A percentile compares a stretch with the other conserved stretches of the same genome.
These are phyloP conservation scores for Rubia tinctorum DNA, from an alignment of 305 asterid species.

Conservation along the genomic window DNA sequence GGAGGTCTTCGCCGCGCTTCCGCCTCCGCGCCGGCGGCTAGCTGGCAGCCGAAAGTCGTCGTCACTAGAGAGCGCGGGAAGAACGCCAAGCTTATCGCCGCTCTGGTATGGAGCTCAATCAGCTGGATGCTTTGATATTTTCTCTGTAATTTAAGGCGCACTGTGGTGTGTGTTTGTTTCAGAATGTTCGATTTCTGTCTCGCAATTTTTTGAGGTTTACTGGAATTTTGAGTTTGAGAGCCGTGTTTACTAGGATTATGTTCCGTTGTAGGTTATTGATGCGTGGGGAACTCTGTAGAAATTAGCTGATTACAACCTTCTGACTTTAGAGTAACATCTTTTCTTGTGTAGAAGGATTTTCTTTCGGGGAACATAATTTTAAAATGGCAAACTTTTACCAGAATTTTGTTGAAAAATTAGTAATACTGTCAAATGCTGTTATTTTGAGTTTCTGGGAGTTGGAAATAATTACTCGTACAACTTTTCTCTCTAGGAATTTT, in stretches of 20 bases:
- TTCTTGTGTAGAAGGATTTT: neutral
- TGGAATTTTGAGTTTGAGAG: neutral
- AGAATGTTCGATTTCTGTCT: constrained; percentile 5
- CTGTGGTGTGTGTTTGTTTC: neutral
- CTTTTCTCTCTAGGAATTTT: neutral
- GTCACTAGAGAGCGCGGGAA: constrained; percentile 86
- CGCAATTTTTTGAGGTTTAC: neutral
- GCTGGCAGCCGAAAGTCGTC: constrained; percentile 48
- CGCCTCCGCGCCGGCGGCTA: constrained; percentile 25
- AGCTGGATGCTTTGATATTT: neutral
- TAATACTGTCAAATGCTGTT: neutral
- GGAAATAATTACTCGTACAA: neutral
- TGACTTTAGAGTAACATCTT: constrained; percentile 1
- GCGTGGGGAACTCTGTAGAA: neutral
- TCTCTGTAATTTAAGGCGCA: neutral
- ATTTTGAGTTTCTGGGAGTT: neutral
- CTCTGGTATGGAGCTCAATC: constrained; percentile 41
- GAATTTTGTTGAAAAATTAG: neutral
- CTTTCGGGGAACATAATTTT: neutral
- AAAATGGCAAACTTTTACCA: no score
- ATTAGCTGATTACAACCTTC: neutral
- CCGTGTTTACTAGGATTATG: neutral
- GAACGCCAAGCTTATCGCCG: constrained; percentile 56
- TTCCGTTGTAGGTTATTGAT: constrained; percentile 24
- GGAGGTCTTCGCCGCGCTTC: constrained; percentile 19